Percentiles rank a stretch among this genome's conserved stretches.
Evolutionary conservation across 768 basidiomycete genomes (phyloP).

Genomic region (Psilocybe sp.): DNA sequence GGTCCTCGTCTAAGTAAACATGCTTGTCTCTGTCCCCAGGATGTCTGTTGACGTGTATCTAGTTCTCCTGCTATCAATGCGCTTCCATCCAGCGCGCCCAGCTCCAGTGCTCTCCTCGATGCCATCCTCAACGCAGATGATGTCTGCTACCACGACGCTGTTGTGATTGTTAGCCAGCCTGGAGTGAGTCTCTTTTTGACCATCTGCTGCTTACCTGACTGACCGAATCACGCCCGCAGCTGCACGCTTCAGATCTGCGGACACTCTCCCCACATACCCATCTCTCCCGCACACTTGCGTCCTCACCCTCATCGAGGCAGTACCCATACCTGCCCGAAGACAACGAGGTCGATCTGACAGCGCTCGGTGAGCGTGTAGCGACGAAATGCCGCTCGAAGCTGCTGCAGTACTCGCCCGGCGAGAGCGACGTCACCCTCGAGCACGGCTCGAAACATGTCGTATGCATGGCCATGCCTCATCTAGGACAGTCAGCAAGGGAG

Average conservation of each 20-base stretch:
- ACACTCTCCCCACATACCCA: slow-evolving; percentile 45
- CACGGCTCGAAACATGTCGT: slow-evolving; percentile 52
- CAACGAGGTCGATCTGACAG: slow-evolving; percentile 23
- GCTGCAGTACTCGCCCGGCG: slow-evolving; percentile 39
- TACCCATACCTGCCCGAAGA: slow-evolving; percentile 53
- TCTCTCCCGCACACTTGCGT: slow-evolving; percentile 44
- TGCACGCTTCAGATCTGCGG: slow-evolving; percentile 77
- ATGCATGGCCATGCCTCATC: slow-evolving; percentile 51
- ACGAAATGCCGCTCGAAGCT: slow-evolving; percentile 51
- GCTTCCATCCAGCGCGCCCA: slow-evolving; percentile 30
- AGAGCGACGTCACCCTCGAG: slow-evolving; percentile 31
- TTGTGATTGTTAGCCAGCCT: slow-evolving; percentile 69
- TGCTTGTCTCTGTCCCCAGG: neutral
- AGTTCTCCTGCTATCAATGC: slow-evolving; percentile 50
- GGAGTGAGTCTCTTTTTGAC: slow-evolving; percentile 50
- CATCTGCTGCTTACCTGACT: neutral
- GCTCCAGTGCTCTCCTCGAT: slow-evolving; percentile 38
- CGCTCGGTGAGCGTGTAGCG: slow-evolving; percentile 42
- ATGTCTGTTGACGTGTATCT: neutral
- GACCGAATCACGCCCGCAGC: slow-evolving; percentile 32
- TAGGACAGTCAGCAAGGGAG: slow-evolving; percentile 36
- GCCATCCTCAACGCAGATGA: slow-evolving; percentile 40
- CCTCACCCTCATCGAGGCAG: slow-evolving; percentile 55
- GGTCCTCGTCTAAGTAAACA: slow-evolving; percentile 66
- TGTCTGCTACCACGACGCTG: slow-evolving; percentile 61